Base-by-base conservation (phyloP, 345 rosid species). In the Gossypium rotundifolium region DNA sequence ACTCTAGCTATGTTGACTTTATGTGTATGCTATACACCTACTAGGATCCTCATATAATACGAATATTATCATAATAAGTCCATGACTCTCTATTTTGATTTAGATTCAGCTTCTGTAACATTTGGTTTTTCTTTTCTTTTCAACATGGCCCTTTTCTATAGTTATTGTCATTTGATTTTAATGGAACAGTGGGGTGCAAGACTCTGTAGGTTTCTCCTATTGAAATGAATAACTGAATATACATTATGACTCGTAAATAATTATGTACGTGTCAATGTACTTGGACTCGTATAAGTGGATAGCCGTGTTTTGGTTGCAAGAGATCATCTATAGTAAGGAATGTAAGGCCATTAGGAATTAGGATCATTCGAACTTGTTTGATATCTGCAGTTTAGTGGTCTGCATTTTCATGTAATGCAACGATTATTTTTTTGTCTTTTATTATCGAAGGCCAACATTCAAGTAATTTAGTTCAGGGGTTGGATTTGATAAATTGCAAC, bases 261-360 rank as follows among this genome's bases (percentile, higher is more conserved):
- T 45, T 23, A 45, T 45, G 33, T 22, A 22, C 25, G 14, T 42
- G 16, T 42, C 27, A 11, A 42, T 44, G 52, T 20, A 65, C 70
- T 65, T 44, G 52, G n/a, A 65, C 29, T 18, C 20, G 22, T 65
- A 65, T 42, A 20, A 65, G 20, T 65, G 70, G 70, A 65, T 65
- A 20, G 29, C 33, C 52, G 1, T 44, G 17, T 18, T 33, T 42
- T 65, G 48, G 70, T 44, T 14, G 40, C 40, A 13, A 38, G 12
- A 46, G 38, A 67, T 65, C 71, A 17, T 46, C 57, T 22, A 2
- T 45, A 12, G 51, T 67, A 46, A 12, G 71, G 57, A 46, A 46
- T 67, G 38, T 23, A 46, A 25, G 40, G 55, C 18, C 71, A 13
- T 67, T 7, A 46, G n/a, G n/a, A n/a, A n/a, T n/a, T n/a, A n/a